A percentile compares a stretch with the other conserved stretches of the same genome.
Conservation (phyloP, 2,329 filamentous ascomycete species). For the Monilinia aucupariae region DNA sequence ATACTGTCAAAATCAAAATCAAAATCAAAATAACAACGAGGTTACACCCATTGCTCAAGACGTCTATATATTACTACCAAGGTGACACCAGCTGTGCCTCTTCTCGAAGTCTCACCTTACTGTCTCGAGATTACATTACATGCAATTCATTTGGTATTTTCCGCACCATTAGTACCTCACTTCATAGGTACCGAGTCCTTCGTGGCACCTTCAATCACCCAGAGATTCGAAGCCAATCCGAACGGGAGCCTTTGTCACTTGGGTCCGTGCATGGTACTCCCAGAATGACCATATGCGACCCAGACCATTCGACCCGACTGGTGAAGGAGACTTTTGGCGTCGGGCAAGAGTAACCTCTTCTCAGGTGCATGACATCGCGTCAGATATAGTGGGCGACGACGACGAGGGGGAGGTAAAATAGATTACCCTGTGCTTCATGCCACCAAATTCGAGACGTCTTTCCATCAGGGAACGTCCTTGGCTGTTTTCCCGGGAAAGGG, state of each 20-base stretch:
- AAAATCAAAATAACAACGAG: too few relatives aligned
- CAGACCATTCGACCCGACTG: constrained; percentile 10
- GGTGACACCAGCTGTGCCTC: too few relatives aligned
- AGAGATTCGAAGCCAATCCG: constrained; percentile 11
- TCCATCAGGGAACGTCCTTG: constrained; percentile 6
- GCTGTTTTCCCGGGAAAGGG: not conserved
- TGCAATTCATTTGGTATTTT: constrained; percentile 1
- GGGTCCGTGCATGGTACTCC: constrained; percentile 9
- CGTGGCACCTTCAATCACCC: not conserved
- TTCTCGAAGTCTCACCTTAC: too few relatives aligned
- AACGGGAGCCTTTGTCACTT: not conserved
- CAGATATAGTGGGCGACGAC: constrained; percentile 16
- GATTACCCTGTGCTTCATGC: not conserved
- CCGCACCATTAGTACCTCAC: not conserved
- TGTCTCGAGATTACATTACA: too few relatives aligned
- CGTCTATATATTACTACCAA: too few relatives aligned
- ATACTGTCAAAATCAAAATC: too few relatives aligned
- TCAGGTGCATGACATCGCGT: constrained; percentile 8
- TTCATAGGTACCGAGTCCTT: not conserved
- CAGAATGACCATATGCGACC: constrained; percentile 10
- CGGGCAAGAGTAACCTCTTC: not conserved
- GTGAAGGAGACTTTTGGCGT: constrained; percentile 12
- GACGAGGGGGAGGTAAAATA: constrained; percentile 13
- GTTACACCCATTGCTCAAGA: too few relatives aligned
- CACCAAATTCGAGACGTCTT: constrained; percentile 5